These are phyloP conservation scores for Sicyos edulis DNA, from an alignment of 306 rosid species.

Conservation along the genomic window DNA sequence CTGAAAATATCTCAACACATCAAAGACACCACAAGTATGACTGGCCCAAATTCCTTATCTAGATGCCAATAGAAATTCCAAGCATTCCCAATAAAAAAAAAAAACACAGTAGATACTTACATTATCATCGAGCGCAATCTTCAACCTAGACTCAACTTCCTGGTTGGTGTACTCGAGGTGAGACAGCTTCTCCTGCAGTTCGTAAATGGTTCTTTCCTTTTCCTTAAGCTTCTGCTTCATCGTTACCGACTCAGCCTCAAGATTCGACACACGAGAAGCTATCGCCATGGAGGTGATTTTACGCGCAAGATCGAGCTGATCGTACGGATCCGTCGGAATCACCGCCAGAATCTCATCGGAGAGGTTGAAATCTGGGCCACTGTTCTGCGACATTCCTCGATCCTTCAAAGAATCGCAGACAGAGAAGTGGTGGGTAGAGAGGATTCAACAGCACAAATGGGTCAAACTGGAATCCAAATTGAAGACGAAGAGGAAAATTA, in stretches of 20 bases:
- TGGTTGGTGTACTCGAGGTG: slow-evolving; percentile 38
- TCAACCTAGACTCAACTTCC: slow-evolving; percentile 51
- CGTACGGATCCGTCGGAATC: slow-evolving; percentile 77
- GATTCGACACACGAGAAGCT: slow-evolving; percentile 72
- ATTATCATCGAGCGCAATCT: slow-evolving; percentile 52
- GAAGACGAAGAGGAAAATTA: slow-evolving; percentile 6
- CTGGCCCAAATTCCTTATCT: background rate
- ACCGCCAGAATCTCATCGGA: slow-evolving; percentile 63
- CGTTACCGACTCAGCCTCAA: slow-evolving; percentile 53
- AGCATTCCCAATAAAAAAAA: no score
- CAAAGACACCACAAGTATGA: background rate
- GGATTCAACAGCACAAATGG: no score
- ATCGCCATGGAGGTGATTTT: slow-evolving; percentile 91
- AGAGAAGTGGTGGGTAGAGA: slow-evolving; percentile 12
- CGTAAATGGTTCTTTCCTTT: slow-evolving; percentile 45
- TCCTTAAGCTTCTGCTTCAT: slow-evolving; percentile 54
- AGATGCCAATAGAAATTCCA: no score
- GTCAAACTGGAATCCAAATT: background rate
- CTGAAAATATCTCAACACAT: slow-evolving; percentile 9
- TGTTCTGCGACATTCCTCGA: slow-evolving; percentile 34
- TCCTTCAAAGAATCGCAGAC: slow-evolving; percentile 16
- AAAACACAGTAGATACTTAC: slow-evolving; percentile 24
- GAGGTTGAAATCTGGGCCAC: slow-evolving; percentile 49
- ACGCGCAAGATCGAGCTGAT: slow-evolving; percentile 90
- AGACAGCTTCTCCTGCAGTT: slow-evolving; percentile 52